Percentiles rank a stretch among this genome's conserved stretches.
Evolutionary conservation across 345 rosid species (phyloP).

Genomic region (Rubroshorea leprosula): DNA sequence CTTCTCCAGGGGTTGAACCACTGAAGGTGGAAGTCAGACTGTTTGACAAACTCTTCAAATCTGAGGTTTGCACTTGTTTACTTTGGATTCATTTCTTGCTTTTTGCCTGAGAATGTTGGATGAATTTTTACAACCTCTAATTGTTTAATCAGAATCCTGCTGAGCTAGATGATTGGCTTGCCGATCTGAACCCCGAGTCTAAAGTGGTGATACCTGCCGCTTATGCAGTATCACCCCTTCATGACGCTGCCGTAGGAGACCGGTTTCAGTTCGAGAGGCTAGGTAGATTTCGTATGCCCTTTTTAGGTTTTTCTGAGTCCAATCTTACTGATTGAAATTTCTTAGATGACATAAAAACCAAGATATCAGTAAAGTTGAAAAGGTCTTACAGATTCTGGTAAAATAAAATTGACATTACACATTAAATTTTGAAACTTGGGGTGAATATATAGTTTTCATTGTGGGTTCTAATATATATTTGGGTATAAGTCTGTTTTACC

Average conservation of each 20-base stretch:
- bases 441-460: too few relatives aligned
- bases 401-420: too few relatives aligned
- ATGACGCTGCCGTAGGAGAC: constrained; percentile 56
- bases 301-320: too few relatives aligned
- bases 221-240: constrained; percentile 54
- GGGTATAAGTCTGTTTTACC: neutral
- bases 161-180: constrained; percentile 78
- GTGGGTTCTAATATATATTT: too few relatives aligned
- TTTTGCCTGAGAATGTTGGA: neutral
- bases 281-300: constrained; percentile 37
- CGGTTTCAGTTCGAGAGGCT: constrained; percentile 90
- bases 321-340: neutral
- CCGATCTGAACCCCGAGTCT: constrained; percentile 67
- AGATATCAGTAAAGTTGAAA: too few relatives aligned
- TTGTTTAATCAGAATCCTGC: constrained; percentile 65
- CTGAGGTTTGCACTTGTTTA: constrained; percentile 50
- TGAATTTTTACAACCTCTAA: constrained; percentile 4
- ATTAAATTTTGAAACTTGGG: too few relatives aligned
- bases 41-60: constrained; percentile 77
- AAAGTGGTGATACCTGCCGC: constrained; percentile 56
- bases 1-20: constrained; percentile 60
- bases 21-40: constrained; percentile 83
- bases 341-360: constrained; percentile 2
- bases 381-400: too few relatives aligned
- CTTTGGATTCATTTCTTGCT: constrained; percentile 1